Evolutionary conservation across 306 rosid species (phyloP).

Genomic region (Calophaca sinica): DNA sequence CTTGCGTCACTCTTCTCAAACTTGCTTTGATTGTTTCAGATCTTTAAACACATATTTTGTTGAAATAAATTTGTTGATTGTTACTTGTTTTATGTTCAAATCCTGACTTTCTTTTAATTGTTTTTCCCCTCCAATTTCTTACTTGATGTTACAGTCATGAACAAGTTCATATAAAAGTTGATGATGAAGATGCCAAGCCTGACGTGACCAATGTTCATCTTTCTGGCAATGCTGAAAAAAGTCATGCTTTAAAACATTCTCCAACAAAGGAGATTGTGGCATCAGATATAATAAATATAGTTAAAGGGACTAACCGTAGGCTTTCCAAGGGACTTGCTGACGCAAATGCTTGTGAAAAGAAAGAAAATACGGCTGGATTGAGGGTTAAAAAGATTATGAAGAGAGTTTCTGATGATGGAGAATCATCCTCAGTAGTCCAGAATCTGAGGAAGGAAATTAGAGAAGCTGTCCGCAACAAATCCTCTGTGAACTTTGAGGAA

Average conservation of each 20-base stretch:
- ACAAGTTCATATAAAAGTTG: constrained; percentile 49
- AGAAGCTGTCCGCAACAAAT: constrained; percentile 80
- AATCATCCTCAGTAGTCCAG: constrained; percentile 78
- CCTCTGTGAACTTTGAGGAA: constrained; percentile 74
- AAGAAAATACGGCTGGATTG: constrained; percentile 70
- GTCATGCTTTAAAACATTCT: constrained; percentile 48
- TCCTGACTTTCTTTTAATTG: constrained; percentile 41
- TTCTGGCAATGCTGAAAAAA: constrained; percentile 50
- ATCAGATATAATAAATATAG: constrained; percentile 78
- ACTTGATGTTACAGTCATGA: constrained; percentile 58
- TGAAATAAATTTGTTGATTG: constrained; percentile 35
- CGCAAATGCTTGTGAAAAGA: constrained; percentile 51
- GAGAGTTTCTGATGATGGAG: constrained; percentile 77
- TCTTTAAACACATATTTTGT: constrained; percentile 31
- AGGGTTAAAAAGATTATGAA: constrained; percentile 97
- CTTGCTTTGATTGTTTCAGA: constrained; percentile 11
- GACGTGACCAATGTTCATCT: constrained; percentile 43
- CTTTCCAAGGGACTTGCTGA: constrained; percentile 54
- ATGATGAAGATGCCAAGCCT: constrained; percentile 56
- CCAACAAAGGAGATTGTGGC: constrained; percentile 49
- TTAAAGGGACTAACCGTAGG: constrained; percentile 65
- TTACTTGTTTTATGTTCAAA: constrained; percentile 35
- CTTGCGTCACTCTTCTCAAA: not conserved
- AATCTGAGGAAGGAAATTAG: constrained; percentile 85
- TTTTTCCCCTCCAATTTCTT: constrained; percentile 28